A percentile compares a stretch with the other conserved stretches of the same genome.
Conservation (phyloP, 495 filamentous ascomycete genomes). For the Aspergillus indologenus region DNA sequence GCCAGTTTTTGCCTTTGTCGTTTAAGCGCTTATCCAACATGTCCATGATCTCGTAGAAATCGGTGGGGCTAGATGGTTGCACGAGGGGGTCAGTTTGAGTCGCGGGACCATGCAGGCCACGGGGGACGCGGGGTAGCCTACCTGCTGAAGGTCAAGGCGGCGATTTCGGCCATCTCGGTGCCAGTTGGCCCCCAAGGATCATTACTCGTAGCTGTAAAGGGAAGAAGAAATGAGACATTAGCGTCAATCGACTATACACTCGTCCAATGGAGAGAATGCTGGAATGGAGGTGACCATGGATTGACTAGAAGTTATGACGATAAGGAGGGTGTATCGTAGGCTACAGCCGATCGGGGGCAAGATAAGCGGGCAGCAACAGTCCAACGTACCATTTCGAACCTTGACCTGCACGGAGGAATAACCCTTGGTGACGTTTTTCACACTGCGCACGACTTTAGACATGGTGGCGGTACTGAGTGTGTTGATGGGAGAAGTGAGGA, state of each 20-base stretch:
- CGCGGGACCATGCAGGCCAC: not conserved
- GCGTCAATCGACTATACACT: not conserved
- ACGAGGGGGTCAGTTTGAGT: conserved; percentile 15
- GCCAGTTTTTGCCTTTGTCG: conserved; percentile 99
- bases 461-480: conserved; percentile 49
- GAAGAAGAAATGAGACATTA: not conserved
- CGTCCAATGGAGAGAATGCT: not conserved
- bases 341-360: conserved; percentile 13
- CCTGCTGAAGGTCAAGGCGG: conserved; percentile 95
- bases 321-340: not conserved
- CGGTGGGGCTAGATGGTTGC: conserved; percentile 64
- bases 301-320: not conserved
- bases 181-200: conserved; percentile 99
- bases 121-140: conserved; percentile 43
- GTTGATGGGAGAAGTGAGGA: not conserved
- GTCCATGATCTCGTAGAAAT: conserved; percentile 99
- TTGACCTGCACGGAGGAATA: conserved; percentile 97
- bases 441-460: conserved; percentile 96
- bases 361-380: conserved; percentile 5
- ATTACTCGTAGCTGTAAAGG: conserved; percentile 85
- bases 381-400: conserved; percentile 89
- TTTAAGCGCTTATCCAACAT: conserved; percentile 99
- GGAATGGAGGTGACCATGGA: not conserved
- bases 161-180: conserved; percentile 98
- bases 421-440: conserved; percentile 99